Evolutionary conservation across 495 filamentous ascomycete genomes (phyloP).

Genomic region (Neurospora hispaniola): DNA sequence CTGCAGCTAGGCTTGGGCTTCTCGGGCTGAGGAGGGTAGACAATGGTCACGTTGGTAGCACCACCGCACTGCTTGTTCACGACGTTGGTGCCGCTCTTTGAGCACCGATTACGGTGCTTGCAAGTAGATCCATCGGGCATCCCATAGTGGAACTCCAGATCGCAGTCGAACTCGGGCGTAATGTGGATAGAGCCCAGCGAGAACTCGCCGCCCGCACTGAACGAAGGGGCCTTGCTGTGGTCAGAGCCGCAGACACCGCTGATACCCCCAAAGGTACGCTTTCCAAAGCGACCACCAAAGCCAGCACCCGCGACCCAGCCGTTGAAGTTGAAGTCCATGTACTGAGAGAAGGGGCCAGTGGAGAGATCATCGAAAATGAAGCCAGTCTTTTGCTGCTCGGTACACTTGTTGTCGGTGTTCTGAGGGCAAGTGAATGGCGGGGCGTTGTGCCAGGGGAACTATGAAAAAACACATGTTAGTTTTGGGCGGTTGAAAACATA

Average conservation of each 20-base stretch:
- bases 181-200: conserved; percentile 66
- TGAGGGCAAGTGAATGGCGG: conserved; percentile 54
- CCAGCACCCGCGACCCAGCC: conserved; percentile 57
- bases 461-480: conserved; percentile 11
- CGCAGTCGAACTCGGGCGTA: conserved; percentile 58
- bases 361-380: conserved; percentile 60
- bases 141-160: conserved; percentile 71
- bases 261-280: conserved; percentile 51
- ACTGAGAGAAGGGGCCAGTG: conserved; percentile 52
- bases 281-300: conserved; percentile 36
- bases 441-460: conserved; percentile 45
- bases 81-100: conserved; percentile 51
- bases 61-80: conserved; percentile 86
- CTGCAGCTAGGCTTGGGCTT: conserved; percentile 46
- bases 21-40: conserved; percentile 51
- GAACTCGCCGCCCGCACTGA: conserved; percentile 51
- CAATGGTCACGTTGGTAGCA: conserved; percentile 66
- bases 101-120: conserved; percentile 60
- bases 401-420: conserved; percentile 72
- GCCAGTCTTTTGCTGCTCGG: conserved; percentile 50
- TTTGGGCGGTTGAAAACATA: not conserved
- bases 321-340: conserved; percentile 60
- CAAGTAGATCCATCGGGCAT: conserved; percentile 74
- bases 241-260: conserved; percentile 42
- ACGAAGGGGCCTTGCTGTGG: conserved; percentile 41